Evolutionary conservation across 1,284 basidiomycete species (phyloP), one percentile per base, ranked within the genome.

Genomic region (Pseudozyma flocculosa): DNA sequence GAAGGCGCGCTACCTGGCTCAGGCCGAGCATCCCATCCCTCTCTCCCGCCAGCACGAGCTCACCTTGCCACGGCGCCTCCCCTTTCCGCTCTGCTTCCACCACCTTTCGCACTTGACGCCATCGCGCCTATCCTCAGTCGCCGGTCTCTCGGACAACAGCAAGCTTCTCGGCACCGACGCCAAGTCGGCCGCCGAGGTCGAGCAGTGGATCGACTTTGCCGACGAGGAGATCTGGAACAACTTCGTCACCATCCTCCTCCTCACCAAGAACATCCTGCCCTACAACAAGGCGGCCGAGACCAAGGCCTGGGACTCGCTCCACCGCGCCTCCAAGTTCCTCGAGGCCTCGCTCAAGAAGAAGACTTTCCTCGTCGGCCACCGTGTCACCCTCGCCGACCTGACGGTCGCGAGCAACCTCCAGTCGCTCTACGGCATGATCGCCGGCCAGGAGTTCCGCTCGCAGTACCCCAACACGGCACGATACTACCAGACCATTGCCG

Each of bases 301-400:
- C 60, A 86, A 88, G 78, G 83, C 75, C 49, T 58, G 68, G 68
- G 68, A 70, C 17, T 39, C 29, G 30, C 56, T 72, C 79, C 39
- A 85, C 84, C 54, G 66, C 34, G 79, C 83, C 23, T 82, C 90
- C 46, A 81, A 80, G 49, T 85, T 84, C 66, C 83, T 97, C 62
- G 85, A 97, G 76, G 79, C 82, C 45, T 83, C 89, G 81, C 86
- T 97, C 74, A 79, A 84, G 54, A 83, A 85, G 60, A 86, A 85
- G 76, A 98, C 94, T 49, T 97, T 87, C 85, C 84, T 96, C 72
- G 92, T 92, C 51, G 88, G 87, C 73, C 90, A 97, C 80, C 90
- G 93, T 72, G 87, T 97, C 83, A 91, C 92, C 57, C 84, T 94
- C 48, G 94, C 92, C 66, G 94, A 98, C 78, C 80, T 97, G 80